Evolutionary conservation across 179 eudicot genomes (phyloP), one percentile per base, ranked within the genome.

Genomic region (Beta macrorhiza): DNA sequence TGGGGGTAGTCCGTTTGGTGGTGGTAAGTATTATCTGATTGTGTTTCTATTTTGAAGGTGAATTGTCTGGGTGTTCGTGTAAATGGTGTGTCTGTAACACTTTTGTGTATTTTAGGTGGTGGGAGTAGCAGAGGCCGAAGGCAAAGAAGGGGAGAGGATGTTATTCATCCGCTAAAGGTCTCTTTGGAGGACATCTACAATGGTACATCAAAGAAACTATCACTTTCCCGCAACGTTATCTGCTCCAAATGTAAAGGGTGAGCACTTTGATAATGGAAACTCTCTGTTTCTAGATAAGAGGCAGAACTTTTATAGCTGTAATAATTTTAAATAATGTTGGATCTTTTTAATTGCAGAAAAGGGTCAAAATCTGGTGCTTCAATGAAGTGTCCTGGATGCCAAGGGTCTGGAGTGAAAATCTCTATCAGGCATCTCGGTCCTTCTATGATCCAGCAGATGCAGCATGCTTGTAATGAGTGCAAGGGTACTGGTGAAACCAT

Each of bases 281-380:
- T 16, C 2, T 11, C 55, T 42, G 22, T 57, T n/a, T 64, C n/a
- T 53, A 2, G 49, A 3, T 0, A 17, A 7, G 52, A 5, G 15
- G 13, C 57, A 82, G 20, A 16, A 65, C 13, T 2, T 29, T 55
- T 63, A 53, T 53, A 19, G 67, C 19, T 22, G 53, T 4, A 13
- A 45, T 17, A 12, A 11, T 63, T 16, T 68, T 58, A 7, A 51
- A 15, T 37, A 25, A 68, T 22, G 56, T 20, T 74, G 55, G 7
- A 57, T 17, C 53, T 53, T 62, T 29, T 37, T 12, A 78, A 17
- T n/a, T 68, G 75, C 87, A 90, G 91, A 0, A 89, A 89, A 80
- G 93, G 93, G 61, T 90, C 93, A 3, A 90, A 90, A 85, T 90
- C 93, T 57, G 93, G 93, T 68, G 93, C 90, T 74, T 89, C 90